Conservation (phyloP, 139 green algal species). For the Chlorella vulgaris region DNA sequence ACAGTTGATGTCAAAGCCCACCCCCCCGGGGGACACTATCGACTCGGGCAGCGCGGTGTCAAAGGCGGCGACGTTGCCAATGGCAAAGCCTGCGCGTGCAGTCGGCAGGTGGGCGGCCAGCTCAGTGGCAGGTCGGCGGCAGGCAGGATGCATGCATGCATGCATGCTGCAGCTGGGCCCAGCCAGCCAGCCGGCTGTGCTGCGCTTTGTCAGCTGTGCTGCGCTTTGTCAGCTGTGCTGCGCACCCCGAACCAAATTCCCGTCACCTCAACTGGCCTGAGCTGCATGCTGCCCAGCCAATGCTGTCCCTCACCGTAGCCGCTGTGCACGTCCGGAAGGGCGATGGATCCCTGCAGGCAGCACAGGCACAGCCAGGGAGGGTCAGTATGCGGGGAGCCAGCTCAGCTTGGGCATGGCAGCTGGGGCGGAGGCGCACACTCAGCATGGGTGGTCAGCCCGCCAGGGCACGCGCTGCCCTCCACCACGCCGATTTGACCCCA, state of each 20-base stretch:
- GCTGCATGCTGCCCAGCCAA: no score
- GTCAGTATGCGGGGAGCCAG: no score
- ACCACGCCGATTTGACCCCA: no score
- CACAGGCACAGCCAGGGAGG: not conserved
- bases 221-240: no score
- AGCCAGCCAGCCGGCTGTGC: no score
- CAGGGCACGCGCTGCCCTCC: not conserved
- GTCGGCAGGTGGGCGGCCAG: no score
- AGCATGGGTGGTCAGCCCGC: not conserved
- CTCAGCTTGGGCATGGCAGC: no score
- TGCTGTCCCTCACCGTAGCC: slow-evolving; percentile 68
- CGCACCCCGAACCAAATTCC: no score
- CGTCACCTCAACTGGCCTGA: no score
- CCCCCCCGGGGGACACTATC: slow-evolving; percentile 86
- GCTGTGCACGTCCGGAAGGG: slow-evolving; percentile 88
- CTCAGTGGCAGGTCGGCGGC: no score
- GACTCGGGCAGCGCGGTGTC: slow-evolving; percentile 83
- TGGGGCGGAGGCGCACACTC: not conserved
- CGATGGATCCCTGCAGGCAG: slow-evolving; percentile 70
- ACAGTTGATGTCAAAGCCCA: slow-evolving; percentile 76
- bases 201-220: not conserved
- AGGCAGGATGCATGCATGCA: no score
- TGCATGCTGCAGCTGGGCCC: no score
- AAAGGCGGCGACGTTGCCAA: slow-evolving; percentile 93
- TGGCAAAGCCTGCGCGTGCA: slow-evolving; percentile 84